These are phyloP conservation scores for Byssochlamys sp. DNA, from an alignment of 2,329 filamentous ascomycete species.

Conservation along the genomic window DNA sequence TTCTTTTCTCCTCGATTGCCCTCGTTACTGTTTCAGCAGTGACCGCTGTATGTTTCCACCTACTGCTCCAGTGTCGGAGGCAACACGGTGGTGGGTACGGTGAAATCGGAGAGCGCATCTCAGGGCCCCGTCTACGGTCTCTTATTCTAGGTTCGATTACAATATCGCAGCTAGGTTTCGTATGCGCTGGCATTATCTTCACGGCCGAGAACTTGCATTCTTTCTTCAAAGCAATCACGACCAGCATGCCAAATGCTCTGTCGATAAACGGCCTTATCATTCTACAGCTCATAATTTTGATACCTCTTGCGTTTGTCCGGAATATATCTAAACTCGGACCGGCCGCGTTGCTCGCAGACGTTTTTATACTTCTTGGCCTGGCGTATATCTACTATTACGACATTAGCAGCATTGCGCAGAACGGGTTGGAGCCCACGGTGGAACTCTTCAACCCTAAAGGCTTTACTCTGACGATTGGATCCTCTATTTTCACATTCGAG, in stretches of 20 bases:
- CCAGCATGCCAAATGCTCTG: slow-evolving; percentile 39
- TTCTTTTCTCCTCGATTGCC: slow-evolving; percentile 63
- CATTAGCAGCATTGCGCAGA: slow-evolving; percentile 66
- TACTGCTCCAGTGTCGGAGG: slow-evolving; percentile 58
- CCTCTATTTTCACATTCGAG: slow-evolving; percentile 97
- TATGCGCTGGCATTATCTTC: slow-evolving; percentile 68
- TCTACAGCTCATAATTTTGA: slow-evolving; percentile 86
- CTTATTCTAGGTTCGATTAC: slow-evolving; percentile 62
- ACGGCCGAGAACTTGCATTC: slow-evolving; percentile 63
- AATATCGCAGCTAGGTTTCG: slow-evolving; percentile 67
- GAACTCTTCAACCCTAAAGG: slow-evolving; percentile 78
- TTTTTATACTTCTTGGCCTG: slow-evolving; percentile 85
- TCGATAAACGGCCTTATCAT: slow-evolving; percentile 54
- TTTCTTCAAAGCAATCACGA: slow-evolving; percentile 55
- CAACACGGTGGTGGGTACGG: slow-evolving; percentile 62
- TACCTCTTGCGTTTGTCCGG: slow-evolving; percentile 83
- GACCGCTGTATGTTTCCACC: slow-evolving; percentile 61
- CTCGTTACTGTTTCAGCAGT: slow-evolving; percentile 56
- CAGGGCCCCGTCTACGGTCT: slow-evolving; percentile 52
- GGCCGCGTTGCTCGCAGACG: slow-evolving; percentile 83
- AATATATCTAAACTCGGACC: slow-evolving; percentile 97
- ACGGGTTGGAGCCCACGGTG: slow-evolving; percentile 69
- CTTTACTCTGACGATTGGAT: slow-evolving; percentile 97
- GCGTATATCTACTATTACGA: slow-evolving; percentile 96
- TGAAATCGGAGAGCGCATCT: slow-evolving; percentile 59